Evolutionary conservation across 768 basidiomycete genomes (phyloP), one percentile per base, ranked within the genome.

Genomic region (Leccinum imitatum): DNA sequence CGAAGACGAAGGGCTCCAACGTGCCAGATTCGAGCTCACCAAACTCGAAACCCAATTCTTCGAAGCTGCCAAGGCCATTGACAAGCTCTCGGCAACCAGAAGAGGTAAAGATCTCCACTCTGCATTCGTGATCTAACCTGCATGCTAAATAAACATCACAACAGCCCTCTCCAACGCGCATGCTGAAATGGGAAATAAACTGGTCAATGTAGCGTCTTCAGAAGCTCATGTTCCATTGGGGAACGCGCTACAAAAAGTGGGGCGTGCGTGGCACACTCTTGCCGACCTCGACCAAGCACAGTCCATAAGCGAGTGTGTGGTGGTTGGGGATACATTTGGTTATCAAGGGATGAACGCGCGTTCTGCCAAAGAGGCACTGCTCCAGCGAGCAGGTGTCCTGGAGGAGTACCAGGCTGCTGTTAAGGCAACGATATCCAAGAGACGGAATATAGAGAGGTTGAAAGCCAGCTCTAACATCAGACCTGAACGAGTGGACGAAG

Each of bases 301-400:
- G 74, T 87, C 93, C 33, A 91, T 94, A 61, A 94, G 90, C 66
- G 96, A 98, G 80, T 93, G 92, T 66, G 93, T 98, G 30, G 89
- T 98, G 47, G 76, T 99, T 27, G 95, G 95, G n/a, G 97, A 99
- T 74, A 89, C 93, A 0, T 78, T 98, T 55, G 94, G 94, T 2
- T 99, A 99, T 74, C 95, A 98, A 74, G 92, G 95, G 19, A 81
- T 95, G 77, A 98, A 99, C 69, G 94, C 97, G n/a, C 84, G 90
- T 50, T 93, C 95, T 19, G 97, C 97, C 2, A 98, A 97, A 73
- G 94, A 96, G 73, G 95, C 97, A 0, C 76, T 98, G 9, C 83
- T 87, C 56, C 93, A 95, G 79, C 87, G 97, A 10, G 92, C 93
- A 0, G 84, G 85, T 8, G 93, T 97, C 10, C 77, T 98, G 61